phyloP scores from a whole-genome alignment of 169 alveolate species.

The Ichthyophthirius multifiliis region DNA sequence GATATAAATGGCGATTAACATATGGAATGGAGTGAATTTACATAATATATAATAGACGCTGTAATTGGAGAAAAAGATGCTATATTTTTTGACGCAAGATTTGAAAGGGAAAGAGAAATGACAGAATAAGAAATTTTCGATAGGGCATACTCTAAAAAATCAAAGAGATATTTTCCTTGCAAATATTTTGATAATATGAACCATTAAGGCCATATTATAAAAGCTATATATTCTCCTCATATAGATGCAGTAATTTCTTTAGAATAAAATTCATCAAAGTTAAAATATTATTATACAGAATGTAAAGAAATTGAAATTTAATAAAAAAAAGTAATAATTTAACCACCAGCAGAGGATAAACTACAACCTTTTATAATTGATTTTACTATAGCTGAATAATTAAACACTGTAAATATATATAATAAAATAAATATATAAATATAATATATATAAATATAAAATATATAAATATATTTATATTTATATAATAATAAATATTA shows the following conservation, averaged over 20 bases:
- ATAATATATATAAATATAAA: too few relatives aligned
- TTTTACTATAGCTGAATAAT: conserved; percentile 7
- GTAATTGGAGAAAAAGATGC: conserved; percentile 55
- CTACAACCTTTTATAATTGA: conserved; percentile 6
- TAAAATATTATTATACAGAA: conserved; percentile 23
- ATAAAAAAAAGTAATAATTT: neutral
- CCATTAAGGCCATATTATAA: conserved; percentile 39
- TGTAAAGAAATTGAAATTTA: neutral
- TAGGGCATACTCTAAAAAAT: conserved; percentile 49
- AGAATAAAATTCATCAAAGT: conserved; percentile 20
- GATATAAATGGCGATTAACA: conserved; percentile 46
- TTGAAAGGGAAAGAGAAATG: conserved; percentile 46
- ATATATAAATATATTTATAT: too few relatives aligned
- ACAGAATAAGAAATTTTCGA: conserved; percentile 54
- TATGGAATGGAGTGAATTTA: conserved; percentile 62
- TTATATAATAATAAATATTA: too few relatives aligned
- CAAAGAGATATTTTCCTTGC: conserved; percentile 48
- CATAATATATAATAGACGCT: conserved; percentile 72
- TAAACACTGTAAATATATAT: neutral
- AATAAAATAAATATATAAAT: too few relatives aligned
- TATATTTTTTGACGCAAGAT: conserved; percentile 29
- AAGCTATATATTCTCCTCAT: conserved; percentile 13
- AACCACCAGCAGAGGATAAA: neutral
- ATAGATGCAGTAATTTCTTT: conserved; percentile 25
- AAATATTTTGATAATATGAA: conserved; percentile 43